Percentiles rank a stretch among this genome's conserved stretches.
These are phyloP conservation scores for Torulaspora gathmanii DNA, from an alignment of 805 yeast genomes.

Conservation along the genomic window DNA sequence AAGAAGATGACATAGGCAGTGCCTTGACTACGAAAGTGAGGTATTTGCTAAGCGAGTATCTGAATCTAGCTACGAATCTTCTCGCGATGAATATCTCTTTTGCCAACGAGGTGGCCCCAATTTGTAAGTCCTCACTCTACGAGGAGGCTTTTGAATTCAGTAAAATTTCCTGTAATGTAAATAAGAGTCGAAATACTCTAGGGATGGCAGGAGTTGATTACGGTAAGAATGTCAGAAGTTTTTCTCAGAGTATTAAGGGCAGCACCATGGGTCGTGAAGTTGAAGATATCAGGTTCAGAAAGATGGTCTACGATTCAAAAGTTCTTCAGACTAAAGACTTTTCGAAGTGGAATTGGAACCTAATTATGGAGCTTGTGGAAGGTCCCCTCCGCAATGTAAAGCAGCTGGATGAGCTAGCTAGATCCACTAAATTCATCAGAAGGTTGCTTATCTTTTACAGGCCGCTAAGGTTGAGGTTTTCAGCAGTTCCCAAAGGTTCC, in stretches of 20 bases:
- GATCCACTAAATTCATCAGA: slow-evolving; percentile 80
- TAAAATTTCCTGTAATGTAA: slow-evolving; percentile 38
- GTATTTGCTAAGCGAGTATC: slow-evolving; percentile 57
- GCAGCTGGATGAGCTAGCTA: slow-evolving; percentile 70
- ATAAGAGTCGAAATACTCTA: slow-evolving; percentile 37
- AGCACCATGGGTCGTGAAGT: slow-evolving; percentile 31
- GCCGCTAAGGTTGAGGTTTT: slow-evolving; percentile 83
- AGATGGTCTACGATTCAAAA: slow-evolving; percentile 59
- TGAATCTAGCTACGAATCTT: slow-evolving; percentile 48
- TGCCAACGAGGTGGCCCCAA: slow-evolving; percentile 9
- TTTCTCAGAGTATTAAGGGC: slow-evolving; percentile 25
- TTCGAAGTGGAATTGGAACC: slow-evolving; percentile 83
- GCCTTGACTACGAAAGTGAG: slow-evolving; percentile 54
- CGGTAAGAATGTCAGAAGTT: slow-evolving; percentile 20
- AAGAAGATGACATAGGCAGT: slow-evolving; percentile 39
- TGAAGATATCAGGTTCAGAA: slow-evolving; percentile 66
- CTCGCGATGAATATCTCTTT: slow-evolving; percentile 41
- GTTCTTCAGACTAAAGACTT: slow-evolving; percentile 76
- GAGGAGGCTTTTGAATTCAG: slow-evolving; percentile 44
- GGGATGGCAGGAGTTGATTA: slow-evolving; percentile 33
- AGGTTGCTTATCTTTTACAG: slow-evolving; percentile 80
- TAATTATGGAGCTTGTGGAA: slow-evolving; percentile 62
- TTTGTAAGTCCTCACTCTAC: slow-evolving; percentile 8
- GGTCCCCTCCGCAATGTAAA: slow-evolving; percentile 77
- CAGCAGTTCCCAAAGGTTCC: slow-evolving; percentile 45